A percentile compares a stretch with the other conserved stretches of the same genome.
Evolutionary conservation across 2,329 filamentous ascomycete genomes (phyloP).

Genomic region (Ascochyta koolunga): DNA sequence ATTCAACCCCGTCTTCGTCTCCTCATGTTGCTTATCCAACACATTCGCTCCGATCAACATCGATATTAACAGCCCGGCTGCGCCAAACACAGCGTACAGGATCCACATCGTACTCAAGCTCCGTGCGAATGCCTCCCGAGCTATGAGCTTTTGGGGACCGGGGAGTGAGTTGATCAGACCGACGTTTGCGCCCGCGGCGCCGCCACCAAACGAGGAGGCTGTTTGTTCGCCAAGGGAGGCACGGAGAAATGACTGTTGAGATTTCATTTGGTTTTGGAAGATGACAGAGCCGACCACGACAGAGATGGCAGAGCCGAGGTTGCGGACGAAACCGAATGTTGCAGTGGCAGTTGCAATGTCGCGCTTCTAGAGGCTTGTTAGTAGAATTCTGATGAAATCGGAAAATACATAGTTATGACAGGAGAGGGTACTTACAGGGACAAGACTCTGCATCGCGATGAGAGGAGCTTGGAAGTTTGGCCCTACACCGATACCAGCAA

Average conservation of each 20-base stretch:
- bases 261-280: constrained; percentile 76
- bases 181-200: constrained; percentile 66
- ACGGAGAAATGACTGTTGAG: constrained; percentile 57
- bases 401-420: background rate
- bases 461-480: constrained; percentile 73
- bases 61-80: constrained; percentile 46
- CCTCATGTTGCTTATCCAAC: constrained; percentile 52
- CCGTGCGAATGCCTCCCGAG: constrained; percentile 52
- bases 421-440: constrained; percentile 50
- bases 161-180: constrained; percentile 61
- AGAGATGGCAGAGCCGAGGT: constrained; percentile 70
- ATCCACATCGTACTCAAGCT: constrained; percentile 58
- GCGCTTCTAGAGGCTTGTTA: constrained; percentile 43
- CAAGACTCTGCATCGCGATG: constrained; percentile 69
- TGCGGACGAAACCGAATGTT: constrained; percentile 71
- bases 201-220: constrained; percentile 62
- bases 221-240: constrained; percentile 58
- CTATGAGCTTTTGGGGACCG: constrained; percentile 51
- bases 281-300: constrained; percentile 78
- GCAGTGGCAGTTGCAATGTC: constrained; percentile 74
- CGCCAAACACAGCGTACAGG: constrained; percentile 53
- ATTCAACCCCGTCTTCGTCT: constrained; percentile 58
- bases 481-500: constrained; percentile 57
- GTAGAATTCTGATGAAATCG: background rate
- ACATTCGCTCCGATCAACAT: constrained; percentile 52